A percentile compares a stretch with the other conserved stretches of the same genome.
phyloP scores from a whole-genome alignment of 768 basidiomycete species.

The Naganishia antarctica region DNA sequence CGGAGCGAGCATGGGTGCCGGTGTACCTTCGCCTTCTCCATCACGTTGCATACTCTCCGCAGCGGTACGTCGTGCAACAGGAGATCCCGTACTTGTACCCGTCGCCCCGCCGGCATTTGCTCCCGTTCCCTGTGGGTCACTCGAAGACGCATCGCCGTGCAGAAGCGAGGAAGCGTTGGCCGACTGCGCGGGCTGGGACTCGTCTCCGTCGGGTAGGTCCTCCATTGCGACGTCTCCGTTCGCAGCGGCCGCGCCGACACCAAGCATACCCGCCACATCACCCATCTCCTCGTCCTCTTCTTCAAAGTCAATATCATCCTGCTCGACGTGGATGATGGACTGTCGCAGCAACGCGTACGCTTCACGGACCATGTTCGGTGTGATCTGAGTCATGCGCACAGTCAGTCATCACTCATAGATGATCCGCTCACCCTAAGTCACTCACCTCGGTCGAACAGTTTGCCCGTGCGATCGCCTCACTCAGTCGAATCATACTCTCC shows the following conservation, averaged over 20 bases:
- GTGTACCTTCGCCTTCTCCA: conserved; percentile 25
- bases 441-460: conserved; percentile 88
- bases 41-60: not conserved
- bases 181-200: conserved; percentile 39
- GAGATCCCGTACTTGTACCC: conserved; percentile 39
- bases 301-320: conserved; percentile 93
- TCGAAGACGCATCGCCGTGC: conserved; percentile 44
- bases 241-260: conserved; percentile 49
- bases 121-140: conserved; percentile 4
- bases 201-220: conserved; percentile 47
- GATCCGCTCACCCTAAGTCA: conserved; percentile 2
- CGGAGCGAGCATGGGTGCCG: conserved; percentile 46
- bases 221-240: conserved; percentile 48
- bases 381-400: conserved; percentile 62
- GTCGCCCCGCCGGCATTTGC: conserved; percentile 12
- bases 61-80: not conserved
- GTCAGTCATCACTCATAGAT: conserved; percentile 18
- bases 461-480: conserved; percentile 93
- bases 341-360: conserved; percentile 88
- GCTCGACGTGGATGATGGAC: conserved; percentile 98
- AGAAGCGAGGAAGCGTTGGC: conserved; percentile 32
- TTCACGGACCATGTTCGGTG: conserved; percentile 87
- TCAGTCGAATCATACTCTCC: conserved; percentile 95
- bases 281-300: conserved; percentile 62
- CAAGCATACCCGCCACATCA: conserved; percentile 56